Evolutionary conservation across 2,329 filamentous ascomycete genomes (phyloP).

Genomic region (Apiospora kogelbergensis): DNA sequence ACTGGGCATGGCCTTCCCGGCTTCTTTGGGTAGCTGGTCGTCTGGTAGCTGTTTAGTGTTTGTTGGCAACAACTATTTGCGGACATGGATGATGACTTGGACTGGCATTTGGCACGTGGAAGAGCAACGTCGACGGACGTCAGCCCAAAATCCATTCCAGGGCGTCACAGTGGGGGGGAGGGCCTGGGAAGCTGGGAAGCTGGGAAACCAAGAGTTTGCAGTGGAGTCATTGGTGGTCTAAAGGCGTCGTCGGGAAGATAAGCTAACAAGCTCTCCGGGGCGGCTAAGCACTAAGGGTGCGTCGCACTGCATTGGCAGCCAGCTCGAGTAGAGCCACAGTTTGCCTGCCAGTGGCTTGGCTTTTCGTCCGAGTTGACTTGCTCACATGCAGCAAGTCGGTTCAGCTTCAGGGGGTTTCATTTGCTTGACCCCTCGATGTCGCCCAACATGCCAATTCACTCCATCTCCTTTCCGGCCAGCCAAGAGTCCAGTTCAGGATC

Average conservation of each 20-base stretch:
- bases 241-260: not conserved
- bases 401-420: not conserved
- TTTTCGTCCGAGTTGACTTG: too few species aligned
- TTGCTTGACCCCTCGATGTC: not conserved
- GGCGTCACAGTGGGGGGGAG: not conserved
- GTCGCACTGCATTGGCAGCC: not conserved
- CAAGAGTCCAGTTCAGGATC: constrained; percentile 8
- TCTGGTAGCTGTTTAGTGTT: not conserved
- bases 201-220: not conserved
- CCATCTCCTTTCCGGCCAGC: constrained; percentile 12
- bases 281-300: too few species aligned
- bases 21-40: not conserved
- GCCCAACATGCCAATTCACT: constrained; percentile 15
- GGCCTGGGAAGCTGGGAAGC: too few species aligned
- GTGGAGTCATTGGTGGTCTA: not conserved
- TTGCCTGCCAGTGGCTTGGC: not conserved
- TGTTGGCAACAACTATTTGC: not conserved
- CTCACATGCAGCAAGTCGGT: not conserved
- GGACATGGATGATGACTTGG: not conserved
- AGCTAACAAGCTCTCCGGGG: too few species aligned
- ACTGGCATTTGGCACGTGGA: not conserved
- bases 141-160: not conserved
- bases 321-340: not conserved
- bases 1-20: not conserved
- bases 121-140: not conserved